Base-by-base conservation (phyloP, 1,284 basidiomycete genomes). In the Microbotryomycetes sp. region DNA sequence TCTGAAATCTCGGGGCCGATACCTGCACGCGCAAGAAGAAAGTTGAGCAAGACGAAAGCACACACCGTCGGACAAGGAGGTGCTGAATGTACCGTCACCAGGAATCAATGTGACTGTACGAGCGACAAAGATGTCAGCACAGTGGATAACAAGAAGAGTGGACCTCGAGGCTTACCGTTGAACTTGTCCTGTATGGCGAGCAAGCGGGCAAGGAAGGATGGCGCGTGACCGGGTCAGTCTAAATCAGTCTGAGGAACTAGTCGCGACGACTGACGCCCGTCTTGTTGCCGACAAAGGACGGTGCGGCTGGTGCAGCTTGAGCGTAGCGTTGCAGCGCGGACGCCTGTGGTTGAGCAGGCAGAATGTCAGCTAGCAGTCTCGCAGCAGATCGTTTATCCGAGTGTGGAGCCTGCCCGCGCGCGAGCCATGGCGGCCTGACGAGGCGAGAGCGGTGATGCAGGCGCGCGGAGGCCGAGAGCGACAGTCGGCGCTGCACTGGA, bases 1-100 rank as follows among this genome's bases (percentile, higher is more conserved):
- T 96, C 82, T 77, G 91, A 89, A 72, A 99, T 97, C 81, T 99
- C 96, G 53, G 94, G 92, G 54, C 96, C 96, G 81, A 99, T 98
- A 77, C 93, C 91, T 92, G 45, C 56, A 26, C 29, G 23, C 41
- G 30, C 49, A 24, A 49, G 45, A 21, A 21, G 29, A 31, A 24
- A 54, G 26, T 13, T 15, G 49, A 49, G 7, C 21, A 45, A 28
- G 45, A 26, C 47, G 2, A 47, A 45, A 26, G 53, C 24, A n/a
- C 50, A 27, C 21, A 27, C 24, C 9, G 50, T 52, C 28, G 29
- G 52, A 54, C n/a, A 5, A 23, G 21, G 15, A 35, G 52, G 46
- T 18, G 24, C 15, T 30, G 62, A 72, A 73, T 82, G 73, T 67
- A 89, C 89, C 89, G 75, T 94, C 91, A 75, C 91, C 91, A 48